Evolutionary conservation across 768 basidiomycete species (phyloP).

Genomic region (Daedalea quercina): DNA sequence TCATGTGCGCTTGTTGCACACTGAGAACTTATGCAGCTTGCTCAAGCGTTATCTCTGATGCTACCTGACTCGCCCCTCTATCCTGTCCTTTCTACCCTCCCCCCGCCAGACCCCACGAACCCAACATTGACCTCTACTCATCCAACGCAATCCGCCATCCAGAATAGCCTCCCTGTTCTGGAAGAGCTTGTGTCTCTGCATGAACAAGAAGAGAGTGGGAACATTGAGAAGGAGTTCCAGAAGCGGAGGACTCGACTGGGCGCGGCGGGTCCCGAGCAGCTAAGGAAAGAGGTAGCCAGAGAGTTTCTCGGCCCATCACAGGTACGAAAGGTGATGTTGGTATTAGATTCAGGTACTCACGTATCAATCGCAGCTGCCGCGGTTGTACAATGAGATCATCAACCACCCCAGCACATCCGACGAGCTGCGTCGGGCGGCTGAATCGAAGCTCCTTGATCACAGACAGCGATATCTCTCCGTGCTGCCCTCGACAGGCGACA

Average conservation of each 20-base stretch:
- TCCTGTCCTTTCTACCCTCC: conserved; percentile 53
- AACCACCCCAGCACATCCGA: conserved; percentile 77
- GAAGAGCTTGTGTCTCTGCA: conserved; percentile 63
- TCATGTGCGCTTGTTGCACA: background rate
- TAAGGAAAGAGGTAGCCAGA: conserved; percentile 56
- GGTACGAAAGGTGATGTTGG: conserved; percentile 21
- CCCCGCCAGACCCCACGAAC: conserved; percentile 70
- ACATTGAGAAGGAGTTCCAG: conserved; percentile 60
- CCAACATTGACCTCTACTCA: conserved; percentile 57
- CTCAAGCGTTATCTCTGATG: conserved; percentile 56
- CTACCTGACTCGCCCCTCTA: conserved; percentile 72
- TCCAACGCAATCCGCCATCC: conserved; percentile 51
- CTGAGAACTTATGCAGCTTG: conserved; percentile 39
- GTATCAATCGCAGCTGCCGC: conserved; percentile 45
- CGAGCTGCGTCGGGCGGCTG: conserved; percentile 68
- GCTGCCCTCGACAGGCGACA: conserved; percentile 37
- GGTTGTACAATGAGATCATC: conserved; percentile 70
- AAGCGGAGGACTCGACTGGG: conserved; percentile 75
- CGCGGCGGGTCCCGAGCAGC: conserved; percentile 49
- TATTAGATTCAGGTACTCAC: background rate
- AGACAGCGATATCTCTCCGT: conserved; percentile 56
- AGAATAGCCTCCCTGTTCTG: conserved; percentile 64
- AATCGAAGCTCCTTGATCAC: conserved; percentile 66
- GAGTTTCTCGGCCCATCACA: conserved; percentile 59
- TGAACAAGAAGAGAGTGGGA: conserved; percentile 56